These are phyloP conservation scores for Parastagonospora nodorum DNA, from an alignment of 2,329 filamentous ascomycete species.

Conservation along the genomic window DNA sequence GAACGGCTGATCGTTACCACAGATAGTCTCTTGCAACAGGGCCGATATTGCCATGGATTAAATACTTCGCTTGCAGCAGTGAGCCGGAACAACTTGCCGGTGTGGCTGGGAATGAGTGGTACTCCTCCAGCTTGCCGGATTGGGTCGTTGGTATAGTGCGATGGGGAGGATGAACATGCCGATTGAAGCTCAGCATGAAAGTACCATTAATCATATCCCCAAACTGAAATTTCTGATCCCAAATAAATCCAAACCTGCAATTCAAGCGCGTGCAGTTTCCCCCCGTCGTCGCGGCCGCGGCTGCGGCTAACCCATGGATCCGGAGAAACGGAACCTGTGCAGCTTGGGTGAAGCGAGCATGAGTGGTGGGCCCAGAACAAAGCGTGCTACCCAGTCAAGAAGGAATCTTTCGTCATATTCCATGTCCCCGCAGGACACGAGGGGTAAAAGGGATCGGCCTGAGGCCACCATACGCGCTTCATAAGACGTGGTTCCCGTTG, in stretches of 20 bases:
- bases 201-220: background rate
- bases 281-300: slow-evolving; percentile 15
- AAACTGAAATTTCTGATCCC: no score
- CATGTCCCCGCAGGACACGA: slow-evolving; percentile 41
- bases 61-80: background rate
- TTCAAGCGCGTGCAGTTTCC: slow-evolving; percentile 7
- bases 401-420: slow-evolving; percentile 34
- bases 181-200: background rate
- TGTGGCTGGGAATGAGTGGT: no score
- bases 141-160: no score
- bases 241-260: no score
- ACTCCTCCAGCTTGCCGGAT: no score
- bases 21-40: background rate
- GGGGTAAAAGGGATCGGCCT: slow-evolving; percentile 22
- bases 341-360: slow-evolving; percentile 10
- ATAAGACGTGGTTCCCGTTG: background rate
- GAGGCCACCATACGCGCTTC: no score
- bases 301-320: slow-evolving; percentile 19
- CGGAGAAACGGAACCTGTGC: slow-evolving; percentile 31
- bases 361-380: slow-evolving; percentile 38
- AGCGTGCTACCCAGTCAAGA: slow-evolving; percentile 1
- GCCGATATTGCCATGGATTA: background rate
- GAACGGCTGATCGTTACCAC: slow-evolving; percentile 1
- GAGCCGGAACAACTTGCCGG: no score
- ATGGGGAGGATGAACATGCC: background rate